These are phyloP conservation scores for Eutypa lata DNA, from an alignment of 2,329 filamentous ascomycete genomes.

Conservation along the genomic window DNA sequence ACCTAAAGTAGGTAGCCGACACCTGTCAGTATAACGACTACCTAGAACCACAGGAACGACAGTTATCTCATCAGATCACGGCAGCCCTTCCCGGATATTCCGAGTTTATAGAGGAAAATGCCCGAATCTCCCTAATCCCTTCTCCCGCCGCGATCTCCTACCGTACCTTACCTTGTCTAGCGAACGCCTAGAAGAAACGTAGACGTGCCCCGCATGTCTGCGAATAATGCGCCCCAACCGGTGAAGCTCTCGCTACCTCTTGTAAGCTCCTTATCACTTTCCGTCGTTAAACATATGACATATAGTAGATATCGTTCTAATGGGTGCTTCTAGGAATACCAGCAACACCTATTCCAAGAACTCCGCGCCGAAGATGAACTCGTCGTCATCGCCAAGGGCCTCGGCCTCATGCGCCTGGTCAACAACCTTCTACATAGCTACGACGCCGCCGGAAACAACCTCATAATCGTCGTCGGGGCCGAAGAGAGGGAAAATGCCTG, in stretches of 20 bases:
- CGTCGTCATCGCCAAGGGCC: slow-evolving; percentile 83
- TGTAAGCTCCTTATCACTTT: slow-evolving; percentile 35
- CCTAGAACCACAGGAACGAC: no score
- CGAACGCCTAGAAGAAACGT: slow-evolving; percentile 9
- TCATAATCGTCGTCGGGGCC: slow-evolving; percentile 84
- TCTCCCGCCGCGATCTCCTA: not conserved
- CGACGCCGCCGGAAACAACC: slow-evolving; percentile 90
- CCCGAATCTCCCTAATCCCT: slow-evolving; percentile 13
- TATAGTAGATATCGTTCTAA: not conserved
- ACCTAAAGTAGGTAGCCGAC: no score
- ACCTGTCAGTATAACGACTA: no score
- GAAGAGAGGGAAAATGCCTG: slow-evolving; percentile 93
- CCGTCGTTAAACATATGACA: not conserved
- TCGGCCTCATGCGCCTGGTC: slow-evolving; percentile 86
- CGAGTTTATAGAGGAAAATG: slow-evolving; percentile 16
- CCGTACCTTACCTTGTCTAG: not conserved
- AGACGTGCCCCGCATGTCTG: slow-evolving; percentile 46
- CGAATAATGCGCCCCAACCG: slow-evolving; percentile 56
- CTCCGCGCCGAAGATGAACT: slow-evolving; percentile 89
- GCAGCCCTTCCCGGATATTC: not conserved
- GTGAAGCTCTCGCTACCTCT: slow-evolving; percentile 80
- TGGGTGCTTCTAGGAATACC: slow-evolving; percentile 64
- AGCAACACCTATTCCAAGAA: slow-evolving; percentile 92
- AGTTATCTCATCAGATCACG: not conserved
- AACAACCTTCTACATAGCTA: slow-evolving; percentile 97